phyloP scores from a whole-genome alignment of 495 filamentous ascomycete species.

The Hypoxylon intermedium region DNA sequence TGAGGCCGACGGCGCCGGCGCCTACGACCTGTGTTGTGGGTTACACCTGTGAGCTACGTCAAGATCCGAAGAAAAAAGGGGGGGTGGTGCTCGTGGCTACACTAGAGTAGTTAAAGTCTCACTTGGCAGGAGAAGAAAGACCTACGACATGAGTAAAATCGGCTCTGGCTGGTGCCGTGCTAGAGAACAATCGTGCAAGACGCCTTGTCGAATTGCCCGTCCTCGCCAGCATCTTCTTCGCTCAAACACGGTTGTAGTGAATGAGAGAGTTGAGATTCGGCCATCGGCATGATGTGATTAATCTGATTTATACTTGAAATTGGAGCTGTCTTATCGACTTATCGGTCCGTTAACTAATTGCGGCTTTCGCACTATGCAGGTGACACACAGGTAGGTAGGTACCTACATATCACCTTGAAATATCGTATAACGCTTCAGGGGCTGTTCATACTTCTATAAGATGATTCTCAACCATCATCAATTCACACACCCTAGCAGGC shows the following conservation, averaged over 20 bases:
- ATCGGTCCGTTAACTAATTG: no score
- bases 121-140: conserved; percentile 6
- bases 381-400: no score
- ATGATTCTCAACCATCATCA: no score
- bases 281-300: conserved; percentile 26
- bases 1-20: conserved; percentile 89
- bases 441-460: no score
- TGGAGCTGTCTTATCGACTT: conserved; percentile 19
- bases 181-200: conserved; percentile 36
- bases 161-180: conserved; percentile 49
- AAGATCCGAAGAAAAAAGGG: no score
- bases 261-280: neutral
- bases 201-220: conserved; percentile 4
- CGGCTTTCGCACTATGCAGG: no score
- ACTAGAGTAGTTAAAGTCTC: neutral
- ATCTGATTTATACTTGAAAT: no score
- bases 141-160: conserved; percentile 86
- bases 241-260: no score
- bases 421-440: no score
- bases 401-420: no score
- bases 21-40: conserved; percentile 82
- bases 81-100: no score
- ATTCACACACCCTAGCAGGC: no score
- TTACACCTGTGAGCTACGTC: conserved; percentile 2
- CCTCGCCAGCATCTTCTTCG: conserved; percentile 25